Evolutionary conservation across 768 basidiomycete genomes (phyloP).

Genomic region (Lactarius sanguifluus): DNA sequence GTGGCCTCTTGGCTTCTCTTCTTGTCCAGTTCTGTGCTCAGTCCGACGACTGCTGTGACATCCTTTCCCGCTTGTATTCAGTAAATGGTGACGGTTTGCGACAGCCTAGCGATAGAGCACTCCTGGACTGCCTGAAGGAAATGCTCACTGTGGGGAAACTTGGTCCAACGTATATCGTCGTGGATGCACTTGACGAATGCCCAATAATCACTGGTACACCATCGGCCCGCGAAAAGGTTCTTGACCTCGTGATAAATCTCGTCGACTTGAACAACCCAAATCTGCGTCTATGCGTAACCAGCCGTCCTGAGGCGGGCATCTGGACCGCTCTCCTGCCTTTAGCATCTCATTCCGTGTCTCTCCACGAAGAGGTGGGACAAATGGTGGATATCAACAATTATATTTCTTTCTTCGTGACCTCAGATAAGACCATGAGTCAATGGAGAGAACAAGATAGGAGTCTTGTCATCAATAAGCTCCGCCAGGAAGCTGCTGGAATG

Average conservation of each 20-base stretch:
- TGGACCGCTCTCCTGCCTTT: not conserved
- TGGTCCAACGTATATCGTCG: not conserved
- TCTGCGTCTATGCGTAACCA: not conserved
- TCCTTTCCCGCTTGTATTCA: not conserved
- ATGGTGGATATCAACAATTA: not conserved
- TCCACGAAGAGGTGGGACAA: not conserved
- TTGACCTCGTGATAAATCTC: not conserved
- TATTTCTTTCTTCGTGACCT: not conserved
- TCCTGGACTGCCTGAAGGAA: not conserved
- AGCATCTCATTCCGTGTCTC: not conserved
- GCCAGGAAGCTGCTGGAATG: not conserved
- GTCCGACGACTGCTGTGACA: not conserved
- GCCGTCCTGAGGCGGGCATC: not conserved
- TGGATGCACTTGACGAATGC: conserved; percentile 1
- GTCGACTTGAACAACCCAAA: not conserved
- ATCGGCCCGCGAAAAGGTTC: not conserved
- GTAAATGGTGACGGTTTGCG: not conserved
- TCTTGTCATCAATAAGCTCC: not conserved
- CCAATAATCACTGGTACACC: not conserved
- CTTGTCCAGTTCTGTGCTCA: not conserved
- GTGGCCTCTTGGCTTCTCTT: not conserved
- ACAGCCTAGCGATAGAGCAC: not conserved
- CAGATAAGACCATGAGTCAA: not conserved
- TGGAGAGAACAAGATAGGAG: not conserved
- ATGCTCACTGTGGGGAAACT: not conserved